Evolutionary conservation across 1,139 yeast species (phyloP).

Genomic region (Kurtzmaniella natalensis): DNA sequence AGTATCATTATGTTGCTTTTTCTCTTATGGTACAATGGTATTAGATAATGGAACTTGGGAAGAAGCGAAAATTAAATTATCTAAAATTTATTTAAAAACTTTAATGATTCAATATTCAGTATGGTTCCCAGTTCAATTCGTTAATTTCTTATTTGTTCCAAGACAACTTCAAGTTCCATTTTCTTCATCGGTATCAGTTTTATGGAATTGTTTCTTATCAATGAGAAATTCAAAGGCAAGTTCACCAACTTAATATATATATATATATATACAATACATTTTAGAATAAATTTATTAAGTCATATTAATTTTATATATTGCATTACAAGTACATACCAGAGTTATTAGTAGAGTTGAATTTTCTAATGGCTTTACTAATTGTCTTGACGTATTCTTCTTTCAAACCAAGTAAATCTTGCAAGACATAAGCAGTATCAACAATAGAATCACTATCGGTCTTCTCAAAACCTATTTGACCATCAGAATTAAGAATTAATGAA

Average conservation of each 20-base stretch:
- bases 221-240: conserved; percentile 49
- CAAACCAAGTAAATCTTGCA: conserved; percentile 14
- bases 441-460: conserved; percentile 35
- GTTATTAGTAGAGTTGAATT: conserved; percentile 31
- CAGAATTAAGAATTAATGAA: conserved; percentile 42
- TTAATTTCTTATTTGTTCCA: conserved; percentile 82
- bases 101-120: conserved; percentile 74
- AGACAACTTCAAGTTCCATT: conserved; percentile 83
- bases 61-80: conserved; percentile 60
- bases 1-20: conserved; percentile 71
- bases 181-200: conserved; percentile 81
- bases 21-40: conserved; percentile 77
- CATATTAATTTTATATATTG: neutral
- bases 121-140: conserved; percentile 95
- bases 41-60: conserved; percentile 70
- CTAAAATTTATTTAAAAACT: conserved; percentile 67
- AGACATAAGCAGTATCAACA: conserved; percentile 27
- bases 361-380: conserved; percentile 29
- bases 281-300: neutral
- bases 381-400: conserved; percentile 18
- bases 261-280: neutral
- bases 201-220: conserved; percentile 90
- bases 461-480: conserved; percentile 57
- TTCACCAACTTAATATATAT: neutral
- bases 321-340: conserved; percentile 36